Conservation (phyloP, 2,329 filamentous ascomycete species). For the Diaporthe ampelina region DNA sequence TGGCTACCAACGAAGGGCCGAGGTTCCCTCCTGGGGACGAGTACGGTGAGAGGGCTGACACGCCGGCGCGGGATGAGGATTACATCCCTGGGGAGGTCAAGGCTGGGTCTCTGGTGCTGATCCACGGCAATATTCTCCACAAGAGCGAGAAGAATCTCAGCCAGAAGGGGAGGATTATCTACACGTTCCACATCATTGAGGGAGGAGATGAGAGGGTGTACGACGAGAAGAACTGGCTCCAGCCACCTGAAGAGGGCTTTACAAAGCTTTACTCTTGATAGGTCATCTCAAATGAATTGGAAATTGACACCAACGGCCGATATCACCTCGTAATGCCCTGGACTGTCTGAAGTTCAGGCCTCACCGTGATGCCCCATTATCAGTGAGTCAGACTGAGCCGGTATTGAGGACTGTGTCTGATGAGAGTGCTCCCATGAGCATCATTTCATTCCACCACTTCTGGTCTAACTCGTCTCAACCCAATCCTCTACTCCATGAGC, state of each 20-base stretch:
- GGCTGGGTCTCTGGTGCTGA: slow-evolving; percentile 90
- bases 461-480: no score
- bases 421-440: neutral
- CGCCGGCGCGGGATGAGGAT: slow-evolving; percentile 61
- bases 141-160: slow-evolving; percentile 96
- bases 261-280: slow-evolving; percentile 70
- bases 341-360: neutral
- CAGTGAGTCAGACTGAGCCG: no score
- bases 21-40: slow-evolving; percentile 70
- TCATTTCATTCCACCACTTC: neutral
- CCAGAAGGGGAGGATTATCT: slow-evolving; percentile 89
- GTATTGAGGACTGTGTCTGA: neutral
- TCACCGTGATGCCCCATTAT: neutral
- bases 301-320: neutral
- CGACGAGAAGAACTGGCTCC: slow-evolving; percentile 92
- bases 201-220: slow-evolving; percentile 76
- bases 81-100: slow-evolving; percentile 90
- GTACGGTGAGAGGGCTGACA: slow-evolving; percentile 60
- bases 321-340: neutral
- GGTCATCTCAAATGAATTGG: neutral
- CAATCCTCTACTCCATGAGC: neutral
- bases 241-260: slow-evolving; percentile 85
- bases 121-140: slow-evolving; percentile 95
- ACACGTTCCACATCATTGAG: slow-evolving; percentile 98
- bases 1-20: slow-evolving; percentile 77